Base-by-base conservation (phyloP, 2,329 filamentous ascomycete species). In the Akanthomyces dipterigenus region DNA sequence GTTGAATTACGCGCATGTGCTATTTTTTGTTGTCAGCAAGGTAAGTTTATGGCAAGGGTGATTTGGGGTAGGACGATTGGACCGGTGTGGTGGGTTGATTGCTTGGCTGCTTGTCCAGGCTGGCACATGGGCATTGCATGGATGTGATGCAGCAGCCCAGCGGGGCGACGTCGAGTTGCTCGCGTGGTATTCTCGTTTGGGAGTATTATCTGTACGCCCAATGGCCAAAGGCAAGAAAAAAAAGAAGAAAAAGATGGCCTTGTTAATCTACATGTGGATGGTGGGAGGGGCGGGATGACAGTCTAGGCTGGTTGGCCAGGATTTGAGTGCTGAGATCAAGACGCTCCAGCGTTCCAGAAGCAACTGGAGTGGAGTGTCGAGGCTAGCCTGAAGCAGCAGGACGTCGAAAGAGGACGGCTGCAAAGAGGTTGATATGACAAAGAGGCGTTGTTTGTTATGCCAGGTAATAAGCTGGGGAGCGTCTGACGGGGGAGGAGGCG, bases 331-430 rank as follows among this genome's bases (percentile, higher is more conserved):
- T 22, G 45, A 45, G 45, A 50, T 58, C 45, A 55, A 46, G 42
- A 56, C 40, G 54, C 36, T 56, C 54, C 54, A 50, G 55, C 34
- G 56, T 60, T 60, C 56, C 28, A 60, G 56, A 60, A 60, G 56
- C 46, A 24, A 22, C 14, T 1, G 24, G 51, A 38, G 20, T 12
- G 16, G 12, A 28, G 45, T 12, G 16, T 7, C 7, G 16, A 31
- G 24, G 36, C 56, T 60, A 60, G 56, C 46, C 48, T n/a, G 48
- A 60, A 45, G 56, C 56, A 53, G 56, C 56, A 60, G 38, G 56
- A 45, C 22, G 3, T 11, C 20, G 22, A 40, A 42, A 14, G 18
- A 50, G 22, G 34, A 18, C 11, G 40, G 18, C 26, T 36, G 28
- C 40, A 56, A 14, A 34, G 14, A 57, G 22, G 16, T 42, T 26